These are phyloP conservation scores for Sphagnum fallax DNA, from an alignment of 228 moss, liverwort and hornwort species.

Conservation along the genomic window DNA sequence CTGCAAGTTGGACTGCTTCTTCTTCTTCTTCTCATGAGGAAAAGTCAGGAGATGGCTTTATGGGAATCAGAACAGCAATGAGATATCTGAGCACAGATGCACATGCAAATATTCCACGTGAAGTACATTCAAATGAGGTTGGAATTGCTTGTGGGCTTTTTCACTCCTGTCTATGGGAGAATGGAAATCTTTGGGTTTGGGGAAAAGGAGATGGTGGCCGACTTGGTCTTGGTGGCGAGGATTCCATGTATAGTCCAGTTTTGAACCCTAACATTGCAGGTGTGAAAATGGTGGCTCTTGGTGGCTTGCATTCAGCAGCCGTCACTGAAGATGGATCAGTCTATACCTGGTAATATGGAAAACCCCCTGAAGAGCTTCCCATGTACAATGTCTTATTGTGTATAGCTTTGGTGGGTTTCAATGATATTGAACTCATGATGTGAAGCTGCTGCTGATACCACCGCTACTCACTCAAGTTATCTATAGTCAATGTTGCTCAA, in stretches of 20 bases:
- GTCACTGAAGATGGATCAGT: slow-evolving; percentile 49
- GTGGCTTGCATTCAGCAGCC: slow-evolving; percentile 78
- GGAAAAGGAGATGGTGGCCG: slow-evolving; percentile 89
- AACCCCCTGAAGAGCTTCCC: slow-evolving; percentile 1
- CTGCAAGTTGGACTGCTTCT: not conserved
- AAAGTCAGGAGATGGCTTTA: not conserved
- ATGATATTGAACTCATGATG: not conserved
- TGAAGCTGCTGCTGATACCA: not conserved
- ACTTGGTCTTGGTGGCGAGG: slow-evolving; percentile 67
- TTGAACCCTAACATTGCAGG: slow-evolving; percentile 25
- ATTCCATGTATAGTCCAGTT: slow-evolving; percentile 51
- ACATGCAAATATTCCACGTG: not conserved
- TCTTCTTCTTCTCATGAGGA: not conserved
- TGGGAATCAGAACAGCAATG: not conserved
- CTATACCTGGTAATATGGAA: slow-evolving; percentile 60
- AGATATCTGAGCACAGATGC: not conserved
- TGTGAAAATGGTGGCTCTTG: slow-evolving; percentile 58
- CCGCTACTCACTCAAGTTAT: not conserved
- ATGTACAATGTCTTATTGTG: not conserved
- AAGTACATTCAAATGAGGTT: slow-evolving; percentile 7
- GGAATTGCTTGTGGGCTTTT: slow-evolving; percentile 80
- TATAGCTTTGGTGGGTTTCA: not conserved
- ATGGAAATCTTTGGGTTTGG: slow-evolving; percentile 77
- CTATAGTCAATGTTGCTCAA: no score
- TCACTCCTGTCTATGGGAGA: slow-evolving; percentile 71